These are phyloP conservation scores for Xylaria sp. DNA, from an alignment of 2,329 filamentous ascomycete genomes.

Conservation along the genomic window DNA sequence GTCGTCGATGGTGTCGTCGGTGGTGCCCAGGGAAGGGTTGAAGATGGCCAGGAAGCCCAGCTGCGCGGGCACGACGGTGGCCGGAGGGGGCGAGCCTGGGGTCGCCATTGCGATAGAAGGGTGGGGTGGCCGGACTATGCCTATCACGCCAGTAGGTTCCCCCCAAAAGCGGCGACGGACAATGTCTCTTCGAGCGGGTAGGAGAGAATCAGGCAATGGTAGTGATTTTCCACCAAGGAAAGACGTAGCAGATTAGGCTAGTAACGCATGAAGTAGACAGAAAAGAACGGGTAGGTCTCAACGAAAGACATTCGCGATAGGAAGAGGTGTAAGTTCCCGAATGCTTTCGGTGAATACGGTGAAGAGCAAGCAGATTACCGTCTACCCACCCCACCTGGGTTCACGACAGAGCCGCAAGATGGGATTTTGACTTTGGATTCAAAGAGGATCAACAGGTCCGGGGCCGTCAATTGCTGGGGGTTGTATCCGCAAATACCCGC, in stretches of 20 bases:
- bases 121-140: constrained; percentile 1
- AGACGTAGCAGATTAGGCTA: too few relatives aligned
- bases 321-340: neutral
- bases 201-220: neutral
- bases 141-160: constrained; percentile 10
- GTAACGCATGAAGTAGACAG: too few relatives aligned
- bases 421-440: neutral
- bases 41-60: constrained; percentile 93
- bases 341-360: too few relatives aligned
- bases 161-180: neutral
- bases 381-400: too few relatives aligned
- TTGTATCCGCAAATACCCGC: neutral
- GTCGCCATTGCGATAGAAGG: constrained; percentile 24
- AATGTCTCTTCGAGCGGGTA: too few relatives aligned
- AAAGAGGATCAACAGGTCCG: neutral
- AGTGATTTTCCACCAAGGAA: neutral
- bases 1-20: constrained; percentile 72
- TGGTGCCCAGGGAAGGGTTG: constrained; percentile 70
- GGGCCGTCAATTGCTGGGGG: too few relatives aligned
- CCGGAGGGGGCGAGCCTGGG: constrained; percentile 25
- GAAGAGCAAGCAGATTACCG: too few relatives aligned
- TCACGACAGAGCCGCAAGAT: neutral
- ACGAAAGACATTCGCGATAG: neutral
- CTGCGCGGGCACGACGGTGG: constrained; percentile 70
- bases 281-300: neutral